phyloP scores from a whole-genome alignment of 306 rosid genomes.

The Biancaea sappan region DNA sequence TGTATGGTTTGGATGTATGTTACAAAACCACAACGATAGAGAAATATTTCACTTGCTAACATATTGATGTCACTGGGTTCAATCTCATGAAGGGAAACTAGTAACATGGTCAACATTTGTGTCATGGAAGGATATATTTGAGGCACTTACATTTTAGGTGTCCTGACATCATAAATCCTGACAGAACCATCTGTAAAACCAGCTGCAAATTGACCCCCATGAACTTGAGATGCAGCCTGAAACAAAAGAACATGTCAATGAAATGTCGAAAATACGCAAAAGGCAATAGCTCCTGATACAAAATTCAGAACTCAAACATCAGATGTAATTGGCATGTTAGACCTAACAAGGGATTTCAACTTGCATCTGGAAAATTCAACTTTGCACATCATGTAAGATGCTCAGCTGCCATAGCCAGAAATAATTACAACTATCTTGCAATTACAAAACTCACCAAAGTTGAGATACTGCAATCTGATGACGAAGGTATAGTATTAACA shows the following conservation, averaged over 20 bases:
- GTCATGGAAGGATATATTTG: conserved; percentile 5
- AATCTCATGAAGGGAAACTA: conserved; percentile 13
- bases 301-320: neutral
- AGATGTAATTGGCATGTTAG: neutral
- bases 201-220: conserved; percentile 94
- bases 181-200: conserved; percentile 94
- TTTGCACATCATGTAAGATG: neutral
- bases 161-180: conserved; percentile 82
- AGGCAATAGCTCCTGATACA: neutral
- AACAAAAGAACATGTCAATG: neutral
- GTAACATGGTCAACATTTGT: neutral
- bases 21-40: conserved; percentile 10
- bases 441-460: conserved; percentile 68
- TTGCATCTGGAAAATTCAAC: neutral
- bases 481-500: conserved; percentile 70
- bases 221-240: conserved; percentile 97
- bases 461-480: conserved; percentile 86
- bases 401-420: neutral
- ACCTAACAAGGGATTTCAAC: neutral
- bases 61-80: conserved; percentile 1
- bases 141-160: conserved; percentile 79
- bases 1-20: neutral
- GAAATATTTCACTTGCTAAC: conserved; percentile 4
- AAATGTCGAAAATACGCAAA: neutral
- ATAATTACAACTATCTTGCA: conserved; percentile 11